Evolutionary conservation across 2,329 filamentous ascomycete genomes (phyloP).

Genomic region (Alternaria panax): DNA sequence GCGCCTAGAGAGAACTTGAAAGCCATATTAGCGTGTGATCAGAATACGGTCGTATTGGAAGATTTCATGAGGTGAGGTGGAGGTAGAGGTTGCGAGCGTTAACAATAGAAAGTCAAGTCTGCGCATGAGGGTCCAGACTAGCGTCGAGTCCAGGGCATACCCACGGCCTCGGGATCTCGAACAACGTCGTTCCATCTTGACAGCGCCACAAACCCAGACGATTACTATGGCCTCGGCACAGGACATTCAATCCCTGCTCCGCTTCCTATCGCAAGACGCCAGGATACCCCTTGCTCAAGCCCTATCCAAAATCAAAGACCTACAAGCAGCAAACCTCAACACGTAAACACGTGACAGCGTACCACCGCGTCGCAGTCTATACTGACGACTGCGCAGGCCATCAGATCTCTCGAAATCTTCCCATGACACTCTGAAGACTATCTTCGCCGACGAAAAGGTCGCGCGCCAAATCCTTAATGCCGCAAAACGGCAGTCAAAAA

Average conservation of each 20-base stretch:
- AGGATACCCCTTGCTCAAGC: slow-evolving; percentile 64
- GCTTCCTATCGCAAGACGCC: slow-evolving; percentile 66
- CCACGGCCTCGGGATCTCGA: neutral
- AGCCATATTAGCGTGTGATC: slow-evolving; percentile 28
- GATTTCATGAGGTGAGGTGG: neutral
- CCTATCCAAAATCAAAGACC: slow-evolving; percentile 62
- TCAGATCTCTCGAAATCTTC: slow-evolving; percentile 60
- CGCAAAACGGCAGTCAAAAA: slow-evolving; percentile 64
- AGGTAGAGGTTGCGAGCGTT: neutral
- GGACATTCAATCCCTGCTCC: slow-evolving; percentile 58
- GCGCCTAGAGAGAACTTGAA: slow-evolving; percentile 41
- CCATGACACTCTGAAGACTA: slow-evolving; percentile 51
- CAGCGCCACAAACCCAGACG: neutral
- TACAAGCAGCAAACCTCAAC: slow-evolving; percentile 59
- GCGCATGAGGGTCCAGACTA: slow-evolving; percentile 20
- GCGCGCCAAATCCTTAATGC: slow-evolving; percentile 65
- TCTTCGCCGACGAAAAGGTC: slow-evolving; percentile 61
- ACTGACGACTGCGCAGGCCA: slow-evolving; percentile 41
- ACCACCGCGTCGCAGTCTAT: slow-evolving; percentile 13
- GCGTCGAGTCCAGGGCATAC: slow-evolving; percentile 11
- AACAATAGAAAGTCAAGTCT: slow-evolving; percentile 11
- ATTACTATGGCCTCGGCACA: slow-evolving; percentile 41
- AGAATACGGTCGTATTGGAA: neutral
- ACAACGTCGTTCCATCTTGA: slow-evolving; percentile 10
- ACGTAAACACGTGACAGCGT: slow-evolving; percentile 57